Evolutionary conservation across 176 grass and related monocot species (phyloP).

Genomic region (Carex littledalei): DNA sequence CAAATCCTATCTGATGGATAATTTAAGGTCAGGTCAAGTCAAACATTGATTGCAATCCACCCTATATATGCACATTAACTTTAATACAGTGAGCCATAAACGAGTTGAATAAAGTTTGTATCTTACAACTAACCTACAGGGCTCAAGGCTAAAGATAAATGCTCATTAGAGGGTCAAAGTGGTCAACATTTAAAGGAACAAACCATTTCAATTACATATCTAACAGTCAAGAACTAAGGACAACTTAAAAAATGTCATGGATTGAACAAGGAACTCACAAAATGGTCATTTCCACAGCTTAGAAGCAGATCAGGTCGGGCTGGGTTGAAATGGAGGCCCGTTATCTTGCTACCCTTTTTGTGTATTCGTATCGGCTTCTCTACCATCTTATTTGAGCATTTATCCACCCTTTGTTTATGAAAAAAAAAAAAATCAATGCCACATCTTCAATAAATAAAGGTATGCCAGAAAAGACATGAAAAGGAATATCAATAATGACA

Average conservation of each 20-base stretch:
- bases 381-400: conserved; percentile 46
- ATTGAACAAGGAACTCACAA: conserved; percentile 46
- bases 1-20: not conserved
- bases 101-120: not conserved
- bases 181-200: not conserved
- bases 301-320: conserved; percentile 80
- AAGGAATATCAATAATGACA: not conserved
- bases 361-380: conserved; percentile 76
- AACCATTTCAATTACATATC: not conserved
- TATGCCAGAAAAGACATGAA: not conserved
- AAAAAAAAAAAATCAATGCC: not conserved
- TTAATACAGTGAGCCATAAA: not conserved
- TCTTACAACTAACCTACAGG: not conserved
- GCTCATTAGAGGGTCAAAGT: not conserved
- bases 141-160: not conserved
- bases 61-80: not conserved
- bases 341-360: conserved; percentile 94
- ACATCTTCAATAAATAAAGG: not conserved
- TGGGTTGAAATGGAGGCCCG: conserved; percentile 82
- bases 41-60: not conserved
- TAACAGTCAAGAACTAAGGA: not conserved
- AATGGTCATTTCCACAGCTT: conserved; percentile 96
- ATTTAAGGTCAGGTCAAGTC: not conserved
- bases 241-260: not conserved
- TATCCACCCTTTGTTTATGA: conserved; percentile 52